Percentiles rank a stretch among this genome's conserved stretches.
These are phyloP conservation scores for Zoysia matrella DNA, from an alignment of 202 grass and related monocot genomes.

Conservation along the genomic window DNA sequence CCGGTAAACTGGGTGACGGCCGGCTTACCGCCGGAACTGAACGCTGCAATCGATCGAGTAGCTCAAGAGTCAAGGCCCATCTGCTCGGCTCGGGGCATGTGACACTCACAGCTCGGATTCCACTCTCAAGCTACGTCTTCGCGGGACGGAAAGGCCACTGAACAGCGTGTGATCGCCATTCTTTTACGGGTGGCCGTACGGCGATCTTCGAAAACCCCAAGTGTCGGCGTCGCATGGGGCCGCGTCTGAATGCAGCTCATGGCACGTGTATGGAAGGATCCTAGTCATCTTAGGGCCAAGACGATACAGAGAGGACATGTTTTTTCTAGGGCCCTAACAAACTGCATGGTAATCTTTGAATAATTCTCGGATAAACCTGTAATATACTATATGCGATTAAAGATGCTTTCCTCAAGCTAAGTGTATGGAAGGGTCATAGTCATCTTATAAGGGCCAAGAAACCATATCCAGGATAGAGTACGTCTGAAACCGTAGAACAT, in stretches of 20 bases:
- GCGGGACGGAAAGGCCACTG: slow-evolving; percentile 22
- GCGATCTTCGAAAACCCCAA: slow-evolving; percentile 35
- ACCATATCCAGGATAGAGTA: no score
- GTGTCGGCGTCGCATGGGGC: slow-evolving; percentile 20
- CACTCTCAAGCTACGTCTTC: slow-evolving; percentile 31
- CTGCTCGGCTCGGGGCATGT: slow-evolving; percentile 28
- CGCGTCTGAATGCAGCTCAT: slow-evolving; percentile 26
- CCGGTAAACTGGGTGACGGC: not conserved
- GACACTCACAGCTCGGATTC: slow-evolving; percentile 44
- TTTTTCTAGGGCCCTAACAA: no score
- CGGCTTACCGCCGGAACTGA: not conserved
- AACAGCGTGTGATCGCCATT: slow-evolving; percentile 14
- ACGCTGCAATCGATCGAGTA: not conserved
- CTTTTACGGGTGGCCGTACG: slow-evolving; percentile 22
- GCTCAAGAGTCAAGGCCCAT: not conserved
- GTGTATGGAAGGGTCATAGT: no score
- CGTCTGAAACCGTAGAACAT: no score
- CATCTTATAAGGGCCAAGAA: no score
- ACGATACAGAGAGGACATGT: not conserved
- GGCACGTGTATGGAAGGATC: no score
- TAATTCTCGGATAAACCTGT: no score
- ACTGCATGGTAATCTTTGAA: no score
- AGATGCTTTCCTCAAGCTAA: no score
- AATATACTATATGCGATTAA: no score
- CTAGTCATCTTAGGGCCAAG: slow-evolving; percentile 14